phyloP scores from a whole-genome alignment of 1,284 basidiomycete species.

The Earliella scabrosa region DNA sequence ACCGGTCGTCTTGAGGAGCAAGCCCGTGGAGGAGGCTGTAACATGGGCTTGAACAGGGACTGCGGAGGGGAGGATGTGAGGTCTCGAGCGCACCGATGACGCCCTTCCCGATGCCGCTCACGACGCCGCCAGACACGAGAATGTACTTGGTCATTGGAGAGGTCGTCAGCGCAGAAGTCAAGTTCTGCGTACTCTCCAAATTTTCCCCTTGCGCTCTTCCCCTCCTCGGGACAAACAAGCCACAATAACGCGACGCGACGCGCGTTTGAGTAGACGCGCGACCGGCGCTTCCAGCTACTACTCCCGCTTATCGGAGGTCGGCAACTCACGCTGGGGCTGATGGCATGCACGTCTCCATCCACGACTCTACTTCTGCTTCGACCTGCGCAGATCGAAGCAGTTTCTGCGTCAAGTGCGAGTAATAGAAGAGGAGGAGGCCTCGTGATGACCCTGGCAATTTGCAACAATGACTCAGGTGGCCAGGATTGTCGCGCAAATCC shows the following conservation, averaged over 20 bases:
- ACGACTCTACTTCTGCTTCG: too few relatives aligned
- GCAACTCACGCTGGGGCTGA: too few relatives aligned
- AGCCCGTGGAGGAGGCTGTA: constrained; percentile 93
- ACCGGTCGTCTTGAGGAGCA: constrained; percentile 94
- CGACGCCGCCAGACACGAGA: constrained; percentile 88
- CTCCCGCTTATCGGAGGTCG: too few relatives aligned
- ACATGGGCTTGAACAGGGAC: constrained; percentile 29
- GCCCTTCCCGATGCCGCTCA: constrained; percentile 94
- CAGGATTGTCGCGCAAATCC: too few relatives aligned
- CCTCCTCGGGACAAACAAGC: constrained; percentile 15
- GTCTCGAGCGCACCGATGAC: constrained; percentile 76
- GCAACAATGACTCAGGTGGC: too few relatives aligned
- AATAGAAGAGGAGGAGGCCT: too few relatives aligned
- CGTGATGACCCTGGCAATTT: too few relatives aligned
- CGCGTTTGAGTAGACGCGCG: background rate
- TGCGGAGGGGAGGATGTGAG: constrained; percentile 13
- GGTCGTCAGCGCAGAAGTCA: constrained; percentile 23
- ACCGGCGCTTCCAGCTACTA: background rate
- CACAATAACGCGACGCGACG: constrained; percentile 27
- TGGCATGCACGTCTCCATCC: too few relatives aligned
- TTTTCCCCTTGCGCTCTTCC: constrained; percentile 18
- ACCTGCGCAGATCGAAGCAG: too few relatives aligned
- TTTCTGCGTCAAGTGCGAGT: too few relatives aligned
- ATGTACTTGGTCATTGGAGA: constrained; percentile 85
- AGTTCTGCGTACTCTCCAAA: constrained; percentile 24